Evolutionary conservation across 169 alveolate genomes (phyloP).

Genomic region (Plasmodium ovale): DNA sequence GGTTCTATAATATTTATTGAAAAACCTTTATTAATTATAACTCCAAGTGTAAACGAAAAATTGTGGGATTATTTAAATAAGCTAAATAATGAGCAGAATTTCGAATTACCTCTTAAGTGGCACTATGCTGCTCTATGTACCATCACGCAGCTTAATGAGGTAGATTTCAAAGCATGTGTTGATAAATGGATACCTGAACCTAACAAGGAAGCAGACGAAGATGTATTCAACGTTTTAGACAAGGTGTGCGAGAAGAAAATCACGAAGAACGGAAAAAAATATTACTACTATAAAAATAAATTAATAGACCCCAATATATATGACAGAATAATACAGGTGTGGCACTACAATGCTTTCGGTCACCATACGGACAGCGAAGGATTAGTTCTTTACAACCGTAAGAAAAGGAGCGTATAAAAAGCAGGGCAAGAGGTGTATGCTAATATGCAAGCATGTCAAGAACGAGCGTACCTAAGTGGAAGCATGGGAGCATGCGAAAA

Average conservation of each 20-base stretch:
- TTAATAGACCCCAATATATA: conserved; percentile 81
- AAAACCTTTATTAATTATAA: conserved; percentile 85
- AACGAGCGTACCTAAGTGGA: no score
- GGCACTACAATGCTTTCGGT: conserved; percentile 90
- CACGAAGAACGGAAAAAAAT: conserved; percentile 51
- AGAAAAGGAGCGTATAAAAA: conserved; percentile 6
- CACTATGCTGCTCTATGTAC: conserved; percentile 89
- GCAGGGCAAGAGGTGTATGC: background rate
- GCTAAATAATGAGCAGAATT: conserved; percentile 76
- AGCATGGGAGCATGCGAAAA: no score
- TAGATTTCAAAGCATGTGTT: conserved; percentile 76
- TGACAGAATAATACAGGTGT: conserved; percentile 85
- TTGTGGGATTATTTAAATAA: conserved; percentile 80
- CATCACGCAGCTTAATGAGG: conserved; percentile 76
- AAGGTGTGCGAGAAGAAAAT: conserved; percentile 78
- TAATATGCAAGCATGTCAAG: background rate
- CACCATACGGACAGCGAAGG: conserved; percentile 88
- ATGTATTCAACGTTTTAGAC: conserved; percentile 81
- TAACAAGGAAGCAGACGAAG: conserved; percentile 80
- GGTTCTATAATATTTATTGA: conserved; percentile 88
- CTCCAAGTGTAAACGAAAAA: conserved; percentile 82
- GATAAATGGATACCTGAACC: conserved; percentile 85
- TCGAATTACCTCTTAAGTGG: conserved; percentile 88
- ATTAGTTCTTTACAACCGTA: conserved; percentile 84
- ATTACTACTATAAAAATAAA: conserved; percentile 74